Evolutionary conservation across 768 basidiomycete genomes (phyloP).

Genomic region (Collybia sp.): DNA sequence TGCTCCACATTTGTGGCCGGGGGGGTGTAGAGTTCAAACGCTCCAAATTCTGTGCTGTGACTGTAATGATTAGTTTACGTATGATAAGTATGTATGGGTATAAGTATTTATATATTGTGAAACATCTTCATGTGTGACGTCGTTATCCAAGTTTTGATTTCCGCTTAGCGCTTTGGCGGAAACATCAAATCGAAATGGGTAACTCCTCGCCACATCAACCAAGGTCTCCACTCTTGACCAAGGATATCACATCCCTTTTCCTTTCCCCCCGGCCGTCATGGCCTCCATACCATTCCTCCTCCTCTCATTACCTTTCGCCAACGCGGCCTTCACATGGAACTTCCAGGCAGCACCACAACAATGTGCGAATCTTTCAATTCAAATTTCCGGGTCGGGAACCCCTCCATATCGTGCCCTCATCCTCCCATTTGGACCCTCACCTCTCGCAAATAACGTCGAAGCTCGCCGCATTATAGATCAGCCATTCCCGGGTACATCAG

Average conservation of each 20-base stretch:
- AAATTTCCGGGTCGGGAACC: slow-evolving; percentile 53
- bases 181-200: no score
- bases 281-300: slow-evolving; percentile 16
- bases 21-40: no score
- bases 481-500: slow-evolving; percentile 39
- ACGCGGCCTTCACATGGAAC: slow-evolving; percentile 40
- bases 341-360: slow-evolving; percentile 51
- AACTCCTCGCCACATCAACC: no score
- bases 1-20: no score
- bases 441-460: slow-evolving; percentile 59
- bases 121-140: no score
- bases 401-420: slow-evolving; percentile 69
- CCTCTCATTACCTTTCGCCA: slow-evolving; percentile 20
- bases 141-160: no score
- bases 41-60: no score
- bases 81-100: no score
- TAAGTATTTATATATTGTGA: no score
- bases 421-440: slow-evolving; percentile 61
- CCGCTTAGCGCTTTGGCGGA: no score
- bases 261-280: slow-evolving; percentile 9
- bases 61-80: no score
- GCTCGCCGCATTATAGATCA: slow-evolving; percentile 55
- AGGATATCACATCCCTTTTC: slow-evolving; percentile 2
- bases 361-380: slow-evolving; percentile 59
- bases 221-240: no score